Percentiles rank a stretch among this genome's conserved stretches.
These are phyloP conservation scores for Coemansia sp. DNA, from an alignment of 192 early-diverging fungal species.

Conservation along the genomic window DNA sequence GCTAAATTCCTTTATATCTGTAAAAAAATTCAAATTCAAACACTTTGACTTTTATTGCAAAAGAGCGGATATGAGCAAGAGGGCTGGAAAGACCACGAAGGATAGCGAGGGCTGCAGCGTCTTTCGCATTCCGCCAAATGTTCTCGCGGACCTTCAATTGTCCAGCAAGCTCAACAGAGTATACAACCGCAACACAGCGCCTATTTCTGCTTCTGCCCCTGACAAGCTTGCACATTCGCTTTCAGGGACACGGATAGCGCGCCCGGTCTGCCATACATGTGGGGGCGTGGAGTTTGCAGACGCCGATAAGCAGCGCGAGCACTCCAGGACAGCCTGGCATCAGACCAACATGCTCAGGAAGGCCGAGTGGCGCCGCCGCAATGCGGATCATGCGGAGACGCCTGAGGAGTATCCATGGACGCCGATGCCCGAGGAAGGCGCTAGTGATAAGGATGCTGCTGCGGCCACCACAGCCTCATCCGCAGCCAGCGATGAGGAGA, in stretches of 20 bases:
- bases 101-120: conserved; percentile 6
- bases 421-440: conserved; percentile 1
- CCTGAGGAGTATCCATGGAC: conserved; percentile 34
- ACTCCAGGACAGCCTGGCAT: conserved; percentile 30
- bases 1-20: background rate
- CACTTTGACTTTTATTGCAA: background rate
- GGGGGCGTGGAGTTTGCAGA: conserved; percentile 39
- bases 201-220: background rate
- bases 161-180: conserved; percentile 12
- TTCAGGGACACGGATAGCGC: conserved; percentile 17
- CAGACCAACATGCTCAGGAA: conserved; percentile 25
- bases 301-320: conserved; percentile 25
- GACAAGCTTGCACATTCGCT: background rate
- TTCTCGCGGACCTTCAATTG: conserved; percentile 1
- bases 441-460: background rate
- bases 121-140: conserved; percentile 6
- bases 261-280: conserved; percentile 37
- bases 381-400: background rate
- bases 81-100: background rate
- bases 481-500: background rate
- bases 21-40: background rate
- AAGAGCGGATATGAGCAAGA: background rate
- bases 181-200: background rate
- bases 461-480: background rate
- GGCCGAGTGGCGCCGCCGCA: conserved; percentile 22